Percentiles rank a stretch among this genome's conserved stretches.
phyloP scores from a whole-genome alignment of 2,329 filamentous ascomycete species.

The Nigrograna mackinnonii region DNA sequence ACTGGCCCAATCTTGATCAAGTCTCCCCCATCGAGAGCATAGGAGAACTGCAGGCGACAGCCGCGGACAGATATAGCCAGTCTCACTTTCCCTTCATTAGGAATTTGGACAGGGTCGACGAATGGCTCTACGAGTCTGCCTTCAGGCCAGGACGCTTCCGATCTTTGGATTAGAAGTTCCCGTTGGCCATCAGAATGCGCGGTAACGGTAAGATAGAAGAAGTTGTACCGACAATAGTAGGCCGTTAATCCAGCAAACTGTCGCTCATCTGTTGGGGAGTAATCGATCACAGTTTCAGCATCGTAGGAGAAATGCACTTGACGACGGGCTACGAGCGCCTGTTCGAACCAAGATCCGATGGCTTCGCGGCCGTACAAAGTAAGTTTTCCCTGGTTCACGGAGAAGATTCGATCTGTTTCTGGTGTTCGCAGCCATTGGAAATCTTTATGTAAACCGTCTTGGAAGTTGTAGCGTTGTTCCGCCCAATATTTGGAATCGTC shows the following conservation, averaged over 20 bases:
- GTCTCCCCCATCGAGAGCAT: slow-evolving; percentile 50
- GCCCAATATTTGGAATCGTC: slow-evolving; percentile 40
- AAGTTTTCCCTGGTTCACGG: slow-evolving; percentile 47
- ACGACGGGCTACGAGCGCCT: slow-evolving; percentile 58
- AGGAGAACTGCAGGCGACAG: slow-evolving; percentile 59
- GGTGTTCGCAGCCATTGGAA: slow-evolving; percentile 63
- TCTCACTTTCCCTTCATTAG: slow-evolving; percentile 58
- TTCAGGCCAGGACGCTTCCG: slow-evolving; percentile 60
- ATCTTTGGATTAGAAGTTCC: slow-evolving; percentile 61
- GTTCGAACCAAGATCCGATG: slow-evolving; percentile 52
- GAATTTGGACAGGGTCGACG: slow-evolving; percentile 51
- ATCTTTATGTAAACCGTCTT: slow-evolving; percentile 53
- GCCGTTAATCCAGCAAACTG: slow-evolving; percentile 64
- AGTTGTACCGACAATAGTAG: slow-evolving; percentile 68
- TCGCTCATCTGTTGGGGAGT: slow-evolving; percentile 60
- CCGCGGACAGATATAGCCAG: slow-evolving; percentile 59
- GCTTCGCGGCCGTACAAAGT: slow-evolving; percentile 60
- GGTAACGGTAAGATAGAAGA: slow-evolving; percentile 65
- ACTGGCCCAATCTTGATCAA: slow-evolving; percentile 58
- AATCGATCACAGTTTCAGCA: slow-evolving; percentile 60
- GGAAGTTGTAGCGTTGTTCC: slow-evolving; percentile 53
- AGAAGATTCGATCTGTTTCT: slow-evolving; percentile 49
- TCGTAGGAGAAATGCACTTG: slow-evolving; percentile 66
- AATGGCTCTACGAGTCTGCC: slow-evolving; percentile 52
- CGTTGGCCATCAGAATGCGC: slow-evolving; percentile 59